Evolutionary conservation across 2,329 filamentous ascomycete species (phyloP).

Genomic region (Stemphylium lycopersici): DNA sequence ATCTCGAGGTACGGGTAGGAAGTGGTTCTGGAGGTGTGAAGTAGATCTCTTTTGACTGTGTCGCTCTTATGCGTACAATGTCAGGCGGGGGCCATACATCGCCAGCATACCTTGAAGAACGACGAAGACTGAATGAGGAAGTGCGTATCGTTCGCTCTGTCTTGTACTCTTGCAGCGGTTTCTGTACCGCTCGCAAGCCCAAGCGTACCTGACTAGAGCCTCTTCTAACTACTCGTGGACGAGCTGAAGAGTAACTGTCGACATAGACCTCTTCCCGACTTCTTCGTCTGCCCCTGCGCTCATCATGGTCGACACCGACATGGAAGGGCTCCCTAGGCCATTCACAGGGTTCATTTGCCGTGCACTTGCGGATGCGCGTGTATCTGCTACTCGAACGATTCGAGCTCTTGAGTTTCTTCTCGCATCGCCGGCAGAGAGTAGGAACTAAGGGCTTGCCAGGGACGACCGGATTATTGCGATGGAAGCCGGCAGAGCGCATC

Average conservation of each 20-base stretch:
- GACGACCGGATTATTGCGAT: slow-evolving; percentile 44
- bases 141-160: slow-evolving; percentile 19
- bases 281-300: slow-evolving; percentile 31
- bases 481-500: slow-evolving; percentile 44
- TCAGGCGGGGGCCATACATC: slow-evolving; percentile 28
- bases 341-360: slow-evolving; percentile 32
- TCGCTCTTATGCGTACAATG: slow-evolving; percentile 16
- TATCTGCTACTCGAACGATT: slow-evolving; percentile 23
- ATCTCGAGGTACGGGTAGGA: slow-evolving; percentile 7
- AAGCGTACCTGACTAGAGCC: slow-evolving; percentile 29
- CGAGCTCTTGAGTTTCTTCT: slow-evolving; percentile 29
- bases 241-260: slow-evolving; percentile 24
- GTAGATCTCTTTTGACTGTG: slow-evolving; percentile 1
- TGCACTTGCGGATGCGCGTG: slow-evolving; percentile 28
- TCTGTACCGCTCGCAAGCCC: slow-evolving; percentile 33
- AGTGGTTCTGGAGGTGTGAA: slow-evolving; percentile 4
- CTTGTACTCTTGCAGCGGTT: slow-evolving; percentile 15
- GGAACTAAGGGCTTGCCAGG: slow-evolving; percentile 36
- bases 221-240: slow-evolving; percentile 22
- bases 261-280: slow-evolving; percentile 29
- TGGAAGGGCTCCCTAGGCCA: slow-evolving; percentile 31
- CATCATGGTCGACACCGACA: slow-evolving; percentile 23
- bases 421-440: slow-evolving; percentile 40
- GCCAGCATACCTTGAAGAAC: slow-evolving; percentile 22
- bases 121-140: slow-evolving; percentile 30